Conservation (phyloP, 257 asterid species). For the Solanum appendiculatum region DNA sequence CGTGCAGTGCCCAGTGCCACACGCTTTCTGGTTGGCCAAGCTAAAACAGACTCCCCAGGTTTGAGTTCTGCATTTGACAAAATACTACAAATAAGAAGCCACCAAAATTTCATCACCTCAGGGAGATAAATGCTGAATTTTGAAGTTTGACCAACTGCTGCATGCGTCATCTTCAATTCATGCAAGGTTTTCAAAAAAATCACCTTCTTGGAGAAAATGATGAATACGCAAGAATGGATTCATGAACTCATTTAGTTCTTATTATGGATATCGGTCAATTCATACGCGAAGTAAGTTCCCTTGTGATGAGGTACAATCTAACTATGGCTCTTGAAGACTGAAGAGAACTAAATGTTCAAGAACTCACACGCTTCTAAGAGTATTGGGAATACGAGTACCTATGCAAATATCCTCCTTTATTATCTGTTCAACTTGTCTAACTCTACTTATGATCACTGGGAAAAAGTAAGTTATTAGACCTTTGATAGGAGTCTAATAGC, state of each 20-base stretch:
- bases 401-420: not conserved
- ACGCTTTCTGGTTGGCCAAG: slow-evolving; percentile 75
- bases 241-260: not conserved
- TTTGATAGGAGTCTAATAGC: not conserved
- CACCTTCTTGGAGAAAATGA: not conserved
- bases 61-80: slow-evolving; percentile 49
- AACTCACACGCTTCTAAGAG: not conserved
- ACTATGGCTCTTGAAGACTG: not conserved
- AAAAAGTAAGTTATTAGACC: not conserved
- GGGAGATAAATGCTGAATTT: not conserved
- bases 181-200: not conserved
- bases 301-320: not conserved
- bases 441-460: not conserved
- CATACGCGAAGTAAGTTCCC: not conserved
- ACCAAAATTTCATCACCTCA: not conserved
- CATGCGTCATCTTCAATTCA: not conserved
- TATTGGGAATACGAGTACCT: not conserved
- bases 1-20: slow-evolving; percentile 96
- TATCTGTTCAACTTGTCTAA: not conserved
- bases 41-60: slow-evolving; percentile 72
- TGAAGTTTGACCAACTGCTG: not conserved
- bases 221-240: not conserved
- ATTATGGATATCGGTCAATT: not conserved
- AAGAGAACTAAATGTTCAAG: not conserved
- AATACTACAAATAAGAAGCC: not conserved